phyloP scores from a whole-genome alignment of 2,329 filamentous ascomycete genomes.

The Mycogone perniciosa region DNA sequence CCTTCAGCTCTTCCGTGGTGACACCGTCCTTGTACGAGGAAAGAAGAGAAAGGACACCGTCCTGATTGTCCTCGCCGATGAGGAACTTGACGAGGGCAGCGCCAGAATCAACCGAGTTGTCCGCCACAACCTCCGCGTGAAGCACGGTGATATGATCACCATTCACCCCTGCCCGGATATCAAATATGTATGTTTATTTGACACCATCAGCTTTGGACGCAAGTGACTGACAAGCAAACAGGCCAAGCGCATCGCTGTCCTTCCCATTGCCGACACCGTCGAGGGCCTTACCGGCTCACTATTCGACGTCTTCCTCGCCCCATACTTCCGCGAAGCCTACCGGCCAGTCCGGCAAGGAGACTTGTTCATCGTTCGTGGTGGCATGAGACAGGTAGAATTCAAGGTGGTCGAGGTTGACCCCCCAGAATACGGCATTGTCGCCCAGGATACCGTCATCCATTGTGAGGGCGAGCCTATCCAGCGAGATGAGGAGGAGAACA shows the following conservation, averaged over 20 bases:
- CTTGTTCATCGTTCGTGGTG: conserved; percentile 92
- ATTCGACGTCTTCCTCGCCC: conserved; percentile 98
- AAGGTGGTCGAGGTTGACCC: conserved; percentile 99
- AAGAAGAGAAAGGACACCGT: conserved; percentile 99
- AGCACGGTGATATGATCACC: conserved; percentile 96
- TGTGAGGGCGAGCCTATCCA: conserved; percentile 85
- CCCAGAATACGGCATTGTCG: conserved; percentile 96
- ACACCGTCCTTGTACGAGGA: conserved; percentile 95
- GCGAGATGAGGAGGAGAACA: conserved; percentile 98
- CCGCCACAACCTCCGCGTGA: conserved; percentile 95
- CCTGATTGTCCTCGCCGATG: conserved; percentile 92
- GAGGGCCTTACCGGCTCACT: conserved; percentile 96
- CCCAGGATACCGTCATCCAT: conserved; percentile 97
- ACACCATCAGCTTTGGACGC: neutral
- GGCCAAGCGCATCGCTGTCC: conserved; percentile 98
- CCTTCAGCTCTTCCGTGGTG: conserved; percentile 95
- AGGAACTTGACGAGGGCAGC: conserved; percentile 95
- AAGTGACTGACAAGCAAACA: conserved; percentile 29
- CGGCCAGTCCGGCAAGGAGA: conserved; percentile 95
- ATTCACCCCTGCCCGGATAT: conserved; percentile 98
- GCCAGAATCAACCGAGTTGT: conserved; percentile 98
- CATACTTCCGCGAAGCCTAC: conserved; percentile 99
- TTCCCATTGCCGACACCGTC: conserved; percentile 95
- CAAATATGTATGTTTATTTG: conserved; percentile 83
- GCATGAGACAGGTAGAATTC: conserved; percentile 99